Evolutionary conservation across 163 green algal genomes (phyloP).

Genomic region (Volvox carteri): DNA sequence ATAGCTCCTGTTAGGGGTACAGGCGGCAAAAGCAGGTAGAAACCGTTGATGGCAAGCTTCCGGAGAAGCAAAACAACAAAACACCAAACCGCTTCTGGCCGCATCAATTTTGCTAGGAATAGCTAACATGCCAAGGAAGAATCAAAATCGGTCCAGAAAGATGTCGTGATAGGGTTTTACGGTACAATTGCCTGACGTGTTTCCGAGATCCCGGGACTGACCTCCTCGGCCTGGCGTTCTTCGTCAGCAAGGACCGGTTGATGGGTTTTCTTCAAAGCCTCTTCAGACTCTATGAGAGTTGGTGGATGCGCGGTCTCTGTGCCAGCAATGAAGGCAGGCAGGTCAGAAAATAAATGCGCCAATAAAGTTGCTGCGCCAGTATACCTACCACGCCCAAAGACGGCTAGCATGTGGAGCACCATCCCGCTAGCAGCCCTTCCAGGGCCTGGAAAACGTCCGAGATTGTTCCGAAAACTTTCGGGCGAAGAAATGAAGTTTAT

Average conservation of each 20-base stretch:
- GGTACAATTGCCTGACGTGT: background rate
- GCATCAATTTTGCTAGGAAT: too few relatives aligned
- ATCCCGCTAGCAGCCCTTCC: background rate
- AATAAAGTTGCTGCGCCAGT: background rate
- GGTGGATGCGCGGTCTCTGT: constrained; percentile 53
- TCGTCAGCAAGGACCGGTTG: background rate
- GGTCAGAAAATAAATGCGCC: background rate
- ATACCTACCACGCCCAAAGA: constrained; percentile 45
- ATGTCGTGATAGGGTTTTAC: too few relatives aligned
- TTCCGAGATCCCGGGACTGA: background rate
- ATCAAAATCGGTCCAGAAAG: too few relatives aligned
- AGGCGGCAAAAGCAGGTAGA: background rate
- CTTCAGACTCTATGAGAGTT: constrained; percentile 34
- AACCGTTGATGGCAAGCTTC: background rate
- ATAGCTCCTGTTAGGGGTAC: background rate
- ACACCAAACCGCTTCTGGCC: too few relatives aligned
- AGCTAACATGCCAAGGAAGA: too few relatives aligned
- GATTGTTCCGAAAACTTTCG: background rate
- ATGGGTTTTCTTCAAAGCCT: constrained; percentile 36
- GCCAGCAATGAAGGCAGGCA: background rate
- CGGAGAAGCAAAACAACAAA: background rate
- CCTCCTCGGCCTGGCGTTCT: constrained; percentile 30
- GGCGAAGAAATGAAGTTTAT: background rate
- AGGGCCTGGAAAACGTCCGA: background rate
- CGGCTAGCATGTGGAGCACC: constrained; percentile 45